Percentiles rank a stretch among this genome's conserved stretches.
phyloP scores from a whole-genome alignment of 2,329 filamentous ascomycete species.

The Ceratocystis destructans region DNA sequence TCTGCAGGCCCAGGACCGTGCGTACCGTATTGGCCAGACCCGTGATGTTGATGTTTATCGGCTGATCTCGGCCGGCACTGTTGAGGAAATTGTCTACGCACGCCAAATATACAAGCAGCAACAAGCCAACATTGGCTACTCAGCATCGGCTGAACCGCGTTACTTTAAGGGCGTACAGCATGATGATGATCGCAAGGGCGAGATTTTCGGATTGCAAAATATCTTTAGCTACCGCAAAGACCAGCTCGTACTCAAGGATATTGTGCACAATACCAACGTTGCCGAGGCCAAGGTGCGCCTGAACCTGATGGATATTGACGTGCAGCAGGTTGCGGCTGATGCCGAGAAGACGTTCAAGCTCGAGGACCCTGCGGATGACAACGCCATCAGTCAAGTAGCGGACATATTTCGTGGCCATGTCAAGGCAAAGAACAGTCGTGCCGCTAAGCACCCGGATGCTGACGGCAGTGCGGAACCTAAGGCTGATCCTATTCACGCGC shows the following conservation, averaged over 20 bases:
- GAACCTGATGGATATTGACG: conserved; percentile 60
- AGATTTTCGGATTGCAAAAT: conserved; percentile 84
- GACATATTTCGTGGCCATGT: not conserved
- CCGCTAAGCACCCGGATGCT: conserved; percentile 21
- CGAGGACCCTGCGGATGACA: conserved; percentile 31
- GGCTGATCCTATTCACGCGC: conserved; percentile 73
- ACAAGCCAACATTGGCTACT: conserved; percentile 95
- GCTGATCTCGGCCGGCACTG: conserved; percentile 76
- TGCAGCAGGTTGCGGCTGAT: conserved; percentile 46
- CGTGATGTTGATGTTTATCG: conserved; percentile 93
- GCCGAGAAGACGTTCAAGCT: conserved; percentile 37
- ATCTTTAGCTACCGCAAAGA: conserved; percentile 71
- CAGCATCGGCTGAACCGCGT: conserved; percentile 74
- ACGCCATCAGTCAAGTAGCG: conserved; percentile 27
- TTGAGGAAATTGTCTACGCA: conserved; percentile 95
- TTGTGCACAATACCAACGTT: conserved; percentile 96
- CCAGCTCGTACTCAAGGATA: conserved; percentile 74
- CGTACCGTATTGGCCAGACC: conserved; percentile 86
- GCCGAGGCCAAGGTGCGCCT: conserved; percentile 84
- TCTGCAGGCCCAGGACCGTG: conserved; percentile 87
- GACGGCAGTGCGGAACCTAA: conserved; percentile 32
- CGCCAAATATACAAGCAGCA: conserved; percentile 98
- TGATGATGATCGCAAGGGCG: conserved; percentile 66
- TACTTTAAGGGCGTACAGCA: conserved; percentile 95
- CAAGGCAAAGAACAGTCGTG: not conserved